phyloP scores from a whole-genome alignment of 2,329 filamentous ascomycete species.

The Phaeosphaeria sp. region DNA sequence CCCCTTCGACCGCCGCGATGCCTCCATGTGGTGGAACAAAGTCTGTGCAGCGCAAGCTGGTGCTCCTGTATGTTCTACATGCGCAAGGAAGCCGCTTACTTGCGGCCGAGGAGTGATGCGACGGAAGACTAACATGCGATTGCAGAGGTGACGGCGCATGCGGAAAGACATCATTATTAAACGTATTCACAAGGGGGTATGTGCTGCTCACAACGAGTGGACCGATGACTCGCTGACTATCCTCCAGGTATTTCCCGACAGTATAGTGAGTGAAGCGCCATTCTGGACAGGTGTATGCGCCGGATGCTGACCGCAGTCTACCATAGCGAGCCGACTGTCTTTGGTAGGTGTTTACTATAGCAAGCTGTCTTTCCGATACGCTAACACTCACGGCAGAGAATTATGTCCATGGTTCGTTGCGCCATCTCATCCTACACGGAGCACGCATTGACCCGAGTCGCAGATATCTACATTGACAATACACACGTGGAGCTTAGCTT shows the following conservation, averaged over 20 bases:
- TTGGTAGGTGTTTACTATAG: constrained; percentile 58
- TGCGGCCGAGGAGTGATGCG: constrained; percentile 22
- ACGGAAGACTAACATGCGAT: constrained; percentile 25
- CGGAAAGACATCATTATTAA: constrained; percentile 95
- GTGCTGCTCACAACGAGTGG: constrained; percentile 35
- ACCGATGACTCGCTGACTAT: constrained; percentile 17
- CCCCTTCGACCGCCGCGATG: constrained; percentile 42
- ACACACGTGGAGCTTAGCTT: constrained; percentile 96
- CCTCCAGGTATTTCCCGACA: constrained; percentile 85
- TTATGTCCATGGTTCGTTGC: constrained; percentile 85
- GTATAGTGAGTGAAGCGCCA: constrained; percentile 72
- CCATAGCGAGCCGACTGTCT: constrained; percentile 85
- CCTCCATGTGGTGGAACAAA: constrained; percentile 63
- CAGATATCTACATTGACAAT: constrained; percentile 97
- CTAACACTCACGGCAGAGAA: constrained; percentile 69
- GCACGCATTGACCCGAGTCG: constrained; percentile 12
- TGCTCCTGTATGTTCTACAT: constrained; percentile 74
- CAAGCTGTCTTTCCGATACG: background rate
- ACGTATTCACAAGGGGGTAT: constrained; percentile 97
- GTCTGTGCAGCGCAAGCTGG: constrained; percentile 94
- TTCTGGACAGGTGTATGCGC: constrained; percentile 4
- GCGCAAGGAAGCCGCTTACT: constrained; percentile 18
- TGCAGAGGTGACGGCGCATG: constrained; percentile 90
- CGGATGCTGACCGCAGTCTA: constrained; percentile 22
- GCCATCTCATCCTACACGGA: background rate